These are phyloP conservation scores for Hypoxylon sp. DNA, from an alignment of 2,329 filamentous ascomycete genomes.

Conservation along the genomic window DNA sequence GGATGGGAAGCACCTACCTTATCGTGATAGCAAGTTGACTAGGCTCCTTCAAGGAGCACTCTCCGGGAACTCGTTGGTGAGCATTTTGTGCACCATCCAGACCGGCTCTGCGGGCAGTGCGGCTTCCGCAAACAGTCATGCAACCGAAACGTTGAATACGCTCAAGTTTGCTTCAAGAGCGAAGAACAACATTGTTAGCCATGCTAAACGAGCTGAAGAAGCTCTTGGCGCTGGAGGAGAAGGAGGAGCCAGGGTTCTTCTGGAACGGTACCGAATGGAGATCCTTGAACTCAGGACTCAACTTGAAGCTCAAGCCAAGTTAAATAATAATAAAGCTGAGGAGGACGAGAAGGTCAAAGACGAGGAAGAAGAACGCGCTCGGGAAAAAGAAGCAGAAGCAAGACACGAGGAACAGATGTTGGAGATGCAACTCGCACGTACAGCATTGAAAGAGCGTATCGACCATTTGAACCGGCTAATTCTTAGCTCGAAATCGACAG, in stretches of 20 bases:
- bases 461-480: slow-evolving; percentile 97
- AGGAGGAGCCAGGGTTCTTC: slow-evolving; percentile 84
- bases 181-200: slow-evolving; percentile 97
- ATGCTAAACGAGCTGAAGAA: slow-evolving; percentile 95
- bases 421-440: slow-evolving; percentile 97
- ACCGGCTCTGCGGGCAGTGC: slow-evolving; percentile 81
- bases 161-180: slow-evolving; percentile 96
- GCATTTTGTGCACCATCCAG: slow-evolving; percentile 96
- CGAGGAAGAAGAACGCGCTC: slow-evolving; percentile 77
- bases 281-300: slow-evolving; percentile 85
- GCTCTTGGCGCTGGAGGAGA: slow-evolving; percentile 85
- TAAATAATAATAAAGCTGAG: slow-evolving; percentile 71
- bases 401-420: slow-evolving; percentile 97
- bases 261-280: slow-evolving; percentile 94
- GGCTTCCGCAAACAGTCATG: slow-evolving; percentile 79
- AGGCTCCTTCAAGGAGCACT: slow-evolving; percentile 91
- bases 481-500: slow-evolving; percentile 93
- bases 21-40: slow-evolving; percentile 97
- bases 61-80: slow-evolving; percentile 93
- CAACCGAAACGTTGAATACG: slow-evolving; percentile 91
- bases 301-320: slow-evolving; percentile 84
- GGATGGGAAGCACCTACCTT: slow-evolving; percentile 92
- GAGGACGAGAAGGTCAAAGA: slow-evolving; percentile 74
- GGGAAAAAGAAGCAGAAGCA: slow-evolving; percentile 83
- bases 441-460: slow-evolving; percentile 95